Evolutionary conservation across 495 filamentous ascomycete genomes (phyloP), one percentile per base, ranked within the genome.

Genomic region (Aspergillus nanangensis): DNA sequence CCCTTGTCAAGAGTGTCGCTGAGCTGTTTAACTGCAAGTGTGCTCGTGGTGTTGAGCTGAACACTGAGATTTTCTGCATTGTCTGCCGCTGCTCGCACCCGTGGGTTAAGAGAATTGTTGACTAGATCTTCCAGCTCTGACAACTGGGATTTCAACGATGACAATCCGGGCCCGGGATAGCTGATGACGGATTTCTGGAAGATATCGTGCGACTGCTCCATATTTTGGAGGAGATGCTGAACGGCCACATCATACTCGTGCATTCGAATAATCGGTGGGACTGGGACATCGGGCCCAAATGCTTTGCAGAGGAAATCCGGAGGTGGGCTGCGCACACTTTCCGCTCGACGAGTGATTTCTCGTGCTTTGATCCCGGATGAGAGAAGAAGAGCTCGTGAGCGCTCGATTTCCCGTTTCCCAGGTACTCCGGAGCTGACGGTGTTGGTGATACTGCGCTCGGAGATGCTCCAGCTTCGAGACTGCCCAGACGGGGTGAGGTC

Each of bases 291-390:
- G 13, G 56, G 15, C 21, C 55, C 53, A 32, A 58, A 47, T 20
- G 65, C 45, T 45, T 60, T 50, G 44, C 56, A 54, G 45, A 69
- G 45, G 55, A 80, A 69, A 21, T 62, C 57, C 11, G 62, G 62
- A 45, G 69, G 66, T 53, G 72, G 52, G 33, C 60, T 48, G 39
- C 70, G 64, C 35, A 66, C 36, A 23, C 71, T 73, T 31, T 82
- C 68, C 14, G 84, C 82, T 37, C 83, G 76, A 9, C 82, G 78
- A 31, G 74, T 71, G 45, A 95, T 86, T 55, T 90, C 87, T 48
- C 81, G 78, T 1, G 90, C 90, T 63, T 92, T 92, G 60, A 95
- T 82, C 35, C 90, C 90, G 0, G 88, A 85, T 47, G 83, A 87
- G 24, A 95, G 71, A 21, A 95, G 77, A 1, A 94, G 72, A 2